phyloP scores from a whole-genome alignment of 2,329 filamentous ascomycete genomes.

The Rutstroemia sp. region DNA sequence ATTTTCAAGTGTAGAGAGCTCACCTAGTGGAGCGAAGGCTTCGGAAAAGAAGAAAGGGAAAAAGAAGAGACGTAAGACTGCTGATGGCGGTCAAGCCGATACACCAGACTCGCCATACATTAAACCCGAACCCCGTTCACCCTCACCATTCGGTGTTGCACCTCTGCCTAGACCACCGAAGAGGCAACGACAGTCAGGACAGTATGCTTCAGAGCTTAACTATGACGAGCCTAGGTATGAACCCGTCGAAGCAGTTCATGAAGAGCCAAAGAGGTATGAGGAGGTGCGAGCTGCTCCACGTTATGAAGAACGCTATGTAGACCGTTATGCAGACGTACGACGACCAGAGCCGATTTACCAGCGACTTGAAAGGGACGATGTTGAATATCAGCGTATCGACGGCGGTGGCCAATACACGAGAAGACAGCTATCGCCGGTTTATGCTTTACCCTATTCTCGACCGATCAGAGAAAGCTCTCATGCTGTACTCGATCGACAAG shows the following conservation, averaged over 20 bases:
- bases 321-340: slow-evolving; percentile 22
- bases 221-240: slow-evolving; percentile 41
- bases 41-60: slow-evolving; percentile 46
- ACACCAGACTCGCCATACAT: slow-evolving; percentile 45
- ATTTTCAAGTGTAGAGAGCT: slow-evolving; percentile 53
- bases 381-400: slow-evolving; percentile 17
- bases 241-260: slow-evolving; percentile 22
- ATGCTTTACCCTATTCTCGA: slow-evolving; percentile 23
- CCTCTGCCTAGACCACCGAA: slow-evolving; percentile 49
- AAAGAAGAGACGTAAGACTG: slow-evolving; percentile 42
- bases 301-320: slow-evolving; percentile 18
- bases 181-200: slow-evolving; percentile 43
- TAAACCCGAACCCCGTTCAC: slow-evolving; percentile 58
- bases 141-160: slow-evolving; percentile 48
- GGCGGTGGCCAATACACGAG: slow-evolving; percentile 18
- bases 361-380: slow-evolving; percentile 24
- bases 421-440: slow-evolving; percentile 24
- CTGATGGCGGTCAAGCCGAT: slow-evolving; percentile 33
- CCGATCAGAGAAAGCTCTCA: slow-evolving; percentile 23
- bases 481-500: slow-evolving; percentile 22
- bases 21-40: slow-evolving; percentile 41
- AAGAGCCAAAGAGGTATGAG: slow-evolving; percentile 16
- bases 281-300: slow-evolving; percentile 15
- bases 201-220: slow-evolving; percentile 34
- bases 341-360: slow-evolving; percentile 21